Base-by-base conservation (phyloP, 768 basidiomycete genomes). In the Psilocybe cubensis region DNA sequence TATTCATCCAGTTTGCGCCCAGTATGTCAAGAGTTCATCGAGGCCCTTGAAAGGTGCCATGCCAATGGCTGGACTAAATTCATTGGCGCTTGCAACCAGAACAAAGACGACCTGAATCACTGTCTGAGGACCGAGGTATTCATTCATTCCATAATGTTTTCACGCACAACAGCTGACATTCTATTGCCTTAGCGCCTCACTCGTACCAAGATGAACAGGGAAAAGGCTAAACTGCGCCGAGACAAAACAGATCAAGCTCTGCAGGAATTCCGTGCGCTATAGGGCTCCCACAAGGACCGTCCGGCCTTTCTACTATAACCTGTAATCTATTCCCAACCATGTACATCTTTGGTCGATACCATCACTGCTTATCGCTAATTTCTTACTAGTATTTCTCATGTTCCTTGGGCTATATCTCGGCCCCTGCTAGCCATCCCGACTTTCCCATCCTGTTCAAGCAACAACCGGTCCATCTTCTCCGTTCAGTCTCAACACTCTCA, bases 1-100 rank as follows among this genome's bases (percentile, higher is more conserved):
- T 25, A 14, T 20, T 52, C 28, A 43, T 35, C 33, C 3, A 3
- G 17, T n/a, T 42, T 25, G 20, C 10, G 35, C 54, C 31, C 51
- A 92, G 91, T 77, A 33, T 92, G 91, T 77, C 82, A 77, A 66
- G 89, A 91, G 17, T 87, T 92, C 66, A 89, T 92, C 53, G 74
- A 91, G 61, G 91, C 91, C 2, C 83, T 92, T 23, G 82, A 91
- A 48, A 74, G 79, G 45, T 92, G 91, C 66, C 91, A 92, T 66
- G 68, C 75, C 18, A 81, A 76, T 64, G 76, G 69, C 20, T 90
- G 87, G 87, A 79, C 80, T 23, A 83, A 84, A 60, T 79, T 88
- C 59, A 82, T 85, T 1, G 91, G 90, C 20, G 81, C 78, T 17
- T 92, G 91, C 69, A 92, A 92, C 65, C 73, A 66, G 56, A 77